Evolutionary conservation across 2,329 filamentous ascomycete species (phyloP).

Genomic region (Fusarium incarnatum): DNA sequence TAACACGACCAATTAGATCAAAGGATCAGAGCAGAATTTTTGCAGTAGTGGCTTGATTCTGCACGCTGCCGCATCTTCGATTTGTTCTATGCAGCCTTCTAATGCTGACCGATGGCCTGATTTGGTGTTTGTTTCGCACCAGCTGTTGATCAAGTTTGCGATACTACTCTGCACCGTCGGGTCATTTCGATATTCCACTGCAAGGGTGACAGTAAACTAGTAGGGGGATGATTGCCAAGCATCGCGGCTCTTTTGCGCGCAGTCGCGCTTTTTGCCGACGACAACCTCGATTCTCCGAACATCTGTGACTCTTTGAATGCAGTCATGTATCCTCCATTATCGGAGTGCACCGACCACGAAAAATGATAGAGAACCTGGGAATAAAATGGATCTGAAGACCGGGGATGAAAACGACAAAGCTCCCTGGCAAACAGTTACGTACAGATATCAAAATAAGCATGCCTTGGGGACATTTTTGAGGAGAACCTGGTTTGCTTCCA

Average conservation of each 20-base stretch:
- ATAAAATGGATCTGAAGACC: constrained; percentile 6
- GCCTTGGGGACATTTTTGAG: constrained; percentile 18
- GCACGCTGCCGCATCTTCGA: constrained; percentile 24
- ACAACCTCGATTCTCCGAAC: constrained; percentile 33
- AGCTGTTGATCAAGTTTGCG: neutral
- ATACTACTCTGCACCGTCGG: neutral
- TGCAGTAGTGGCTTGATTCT: constrained; percentile 26
- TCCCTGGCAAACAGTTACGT: constrained; percentile 21
- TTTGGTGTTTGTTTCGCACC: neutral
- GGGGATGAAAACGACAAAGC: neutral
- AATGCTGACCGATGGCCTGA: constrained; percentile 19
- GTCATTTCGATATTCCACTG: constrained; percentile 2
- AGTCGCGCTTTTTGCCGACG: constrained; percentile 16
- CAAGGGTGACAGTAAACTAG: neutral
- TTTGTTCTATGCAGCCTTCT: constrained; percentile 36
- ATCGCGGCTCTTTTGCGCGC: constrained; percentile 20
- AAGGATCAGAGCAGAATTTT: neutral
- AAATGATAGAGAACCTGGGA: neutral
- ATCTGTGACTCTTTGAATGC: constrained; percentile 7
- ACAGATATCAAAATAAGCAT: constrained; percentile 36
- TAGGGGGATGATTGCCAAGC: neutral
- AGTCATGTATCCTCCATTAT: constrained; percentile 22
- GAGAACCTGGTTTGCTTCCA: constrained; percentile 30
- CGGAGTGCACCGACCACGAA: constrained; percentile 15
- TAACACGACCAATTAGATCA: constrained; percentile 12